phyloP scores from a whole-genome alignment of 805 yeast species.

The Hanseniaspora thailandica region DNA sequence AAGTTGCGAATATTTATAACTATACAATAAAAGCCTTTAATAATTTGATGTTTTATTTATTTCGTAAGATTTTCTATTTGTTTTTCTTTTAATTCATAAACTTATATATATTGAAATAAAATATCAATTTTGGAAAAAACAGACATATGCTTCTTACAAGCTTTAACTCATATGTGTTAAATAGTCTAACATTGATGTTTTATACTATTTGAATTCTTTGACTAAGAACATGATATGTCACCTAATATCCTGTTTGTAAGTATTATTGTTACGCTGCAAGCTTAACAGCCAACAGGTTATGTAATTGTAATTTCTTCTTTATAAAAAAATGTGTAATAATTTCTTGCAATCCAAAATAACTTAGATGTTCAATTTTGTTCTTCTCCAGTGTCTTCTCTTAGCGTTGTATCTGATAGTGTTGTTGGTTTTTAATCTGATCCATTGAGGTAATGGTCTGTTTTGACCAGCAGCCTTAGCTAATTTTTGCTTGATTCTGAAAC shows the following conservation, averaged over 20 bases:
- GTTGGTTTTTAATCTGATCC: conserved; percentile 97
- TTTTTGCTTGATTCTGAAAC: conserved; percentile 95
- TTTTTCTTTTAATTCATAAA: neutral
- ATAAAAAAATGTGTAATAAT: conserved; percentile 3
- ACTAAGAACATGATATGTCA: conserved; percentile 1
- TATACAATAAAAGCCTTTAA: neutral
- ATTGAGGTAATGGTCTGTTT: conserved; percentile 99
- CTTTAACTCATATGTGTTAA: neutral
- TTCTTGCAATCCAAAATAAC: conserved; percentile 10
- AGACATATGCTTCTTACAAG: neutral
- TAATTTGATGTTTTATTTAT: neutral
- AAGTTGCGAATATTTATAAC: neutral
- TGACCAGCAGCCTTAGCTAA: conserved; percentile 97
- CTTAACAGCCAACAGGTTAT: neutral
- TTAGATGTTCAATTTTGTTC: conserved; percentile 95
- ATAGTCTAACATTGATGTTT: neutral
- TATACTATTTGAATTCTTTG: neutral
- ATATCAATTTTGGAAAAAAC: neutral
- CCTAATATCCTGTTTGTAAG: neutral
- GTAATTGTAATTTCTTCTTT: neutral
- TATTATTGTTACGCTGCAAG: neutral
- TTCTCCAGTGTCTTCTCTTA: conserved; percentile 99
- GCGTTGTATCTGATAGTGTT: conserved; percentile 98
- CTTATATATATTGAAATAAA: neutral
- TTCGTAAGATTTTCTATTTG: neutral